phyloP scores from a whole-genome alignment of 768 basidiomycete species.

The Leucocoprinus leucothites region DNA sequence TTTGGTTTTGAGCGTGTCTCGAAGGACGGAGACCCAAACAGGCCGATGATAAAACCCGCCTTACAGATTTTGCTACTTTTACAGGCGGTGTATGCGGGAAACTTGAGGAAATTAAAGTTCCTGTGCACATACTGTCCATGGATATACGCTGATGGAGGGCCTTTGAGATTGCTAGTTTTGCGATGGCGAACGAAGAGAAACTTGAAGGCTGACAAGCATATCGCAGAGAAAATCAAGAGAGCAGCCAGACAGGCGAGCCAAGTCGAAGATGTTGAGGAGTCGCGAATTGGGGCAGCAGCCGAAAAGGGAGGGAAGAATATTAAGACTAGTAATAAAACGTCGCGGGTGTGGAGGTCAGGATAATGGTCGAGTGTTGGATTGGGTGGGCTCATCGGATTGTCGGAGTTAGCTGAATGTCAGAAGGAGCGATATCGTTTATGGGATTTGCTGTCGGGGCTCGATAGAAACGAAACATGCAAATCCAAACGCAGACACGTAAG shows the following conservation, averaged over 20 bases:
- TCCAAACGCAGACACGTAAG: too few species aligned
- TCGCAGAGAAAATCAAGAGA: slow-evolving; percentile 3
- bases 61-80: slow-evolving; percentile 16
- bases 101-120: background rate
- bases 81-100: background rate
- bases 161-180: background rate
- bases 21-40: slow-evolving; percentile 43
- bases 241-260: slow-evolving; percentile 5
- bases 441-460: too few species aligned
- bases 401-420: background rate
- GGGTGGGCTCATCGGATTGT: background rate
- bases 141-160: background rate
- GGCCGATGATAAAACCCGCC: slow-evolving; percentile 39
- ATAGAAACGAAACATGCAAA: too few species aligned
- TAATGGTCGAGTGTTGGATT: background rate
- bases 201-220: slow-evolving; percentile 6
- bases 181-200: slow-evolving; percentile 10
- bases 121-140: background rate
- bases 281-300: slow-evolving; percentile 4
- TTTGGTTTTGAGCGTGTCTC: slow-evolving; percentile 32
- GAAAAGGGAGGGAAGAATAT: background rate
- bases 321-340: background rate
- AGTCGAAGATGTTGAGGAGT: slow-evolving; percentile 4
- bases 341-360: background rate
- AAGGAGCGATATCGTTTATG: background rate